Percentiles rank a stretch among this genome's conserved stretches.
Evolutionary conservation across 257 asterid genomes (phyloP).

Genomic region (Solanum bukasovii): DNA sequence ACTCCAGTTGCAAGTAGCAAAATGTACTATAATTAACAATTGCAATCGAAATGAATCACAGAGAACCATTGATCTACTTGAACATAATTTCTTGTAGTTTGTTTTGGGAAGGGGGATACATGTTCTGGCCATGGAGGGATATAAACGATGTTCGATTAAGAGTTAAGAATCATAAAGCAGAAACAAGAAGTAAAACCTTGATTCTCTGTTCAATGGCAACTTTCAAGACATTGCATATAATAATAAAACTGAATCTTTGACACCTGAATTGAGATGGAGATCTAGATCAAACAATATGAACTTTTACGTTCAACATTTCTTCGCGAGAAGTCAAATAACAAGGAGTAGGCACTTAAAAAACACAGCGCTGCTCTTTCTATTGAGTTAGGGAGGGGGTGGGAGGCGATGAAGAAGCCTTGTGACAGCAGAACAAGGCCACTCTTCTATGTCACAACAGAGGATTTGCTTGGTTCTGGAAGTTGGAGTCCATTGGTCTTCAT

Average conservation of each 20-base stretch:
- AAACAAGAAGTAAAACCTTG: not conserved
- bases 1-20: not conserved
- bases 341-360: not conserved
- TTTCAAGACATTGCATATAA: not conserved
- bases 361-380: not conserved
- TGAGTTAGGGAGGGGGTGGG: not conserved
- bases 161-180: not conserved
- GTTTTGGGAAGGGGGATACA: not conserved
- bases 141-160: not conserved
- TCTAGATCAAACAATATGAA: not conserved
- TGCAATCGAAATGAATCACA: not conserved
- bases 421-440: not conserved
- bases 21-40: not conserved
- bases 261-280: not conserved
- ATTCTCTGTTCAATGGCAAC: not conserved
- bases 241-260: not conserved
- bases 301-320: not conserved
- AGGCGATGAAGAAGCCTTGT: not conserved
- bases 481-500: conserved; percentile 57
- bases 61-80: not conserved
- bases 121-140: not conserved
- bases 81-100: not conserved
- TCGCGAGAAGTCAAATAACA: not conserved
- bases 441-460: not conserved
- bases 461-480: conserved; percentile 16